A percentile compares a stretch with the other conserved stretches of the same genome.
Conservation (phyloP, 768 basidiomycete species). For the Pisolithus sp. region DNA sequence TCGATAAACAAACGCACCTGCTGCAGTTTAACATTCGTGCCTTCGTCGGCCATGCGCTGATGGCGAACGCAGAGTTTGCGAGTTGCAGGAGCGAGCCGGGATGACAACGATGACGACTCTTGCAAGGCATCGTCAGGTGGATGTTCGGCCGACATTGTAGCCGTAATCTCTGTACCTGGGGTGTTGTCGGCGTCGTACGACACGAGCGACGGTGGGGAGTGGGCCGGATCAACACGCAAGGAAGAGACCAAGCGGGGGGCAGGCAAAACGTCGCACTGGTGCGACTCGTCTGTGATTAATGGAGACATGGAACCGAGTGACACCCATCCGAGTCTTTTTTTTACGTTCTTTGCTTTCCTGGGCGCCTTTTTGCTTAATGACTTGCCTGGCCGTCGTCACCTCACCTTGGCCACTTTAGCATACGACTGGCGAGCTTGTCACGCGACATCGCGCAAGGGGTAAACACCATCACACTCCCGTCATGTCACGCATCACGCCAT, state of each 20-base stretch:
- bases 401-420: not conserved
- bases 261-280: conserved; percentile 70
- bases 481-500: conserved; percentile 6
- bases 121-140: conserved; percentile 2
- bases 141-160: conserved; percentile 3
- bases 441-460: conserved; percentile 30
- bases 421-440: conserved; percentile 17
- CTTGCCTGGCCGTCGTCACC: not conserved
- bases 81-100: conserved; percentile 34
- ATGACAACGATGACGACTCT: conserved; percentile 13
- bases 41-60: conserved; percentile 95
- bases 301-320: conserved; percentile 14
- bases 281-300: conserved; percentile 19
- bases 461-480: conserved; percentile 6
- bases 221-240: conserved; percentile 1
- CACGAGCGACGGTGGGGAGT: conserved; percentile 8
- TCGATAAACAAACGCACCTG: conserved; percentile 48
- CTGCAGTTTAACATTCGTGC: conserved; percentile 87
- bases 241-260: conserved; percentile 45
- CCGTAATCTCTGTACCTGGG: not conserved
- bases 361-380: not conserved
- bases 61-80: conserved; percentile 89
- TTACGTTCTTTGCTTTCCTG: not conserved
- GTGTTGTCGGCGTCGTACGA: conserved; percentile 1
- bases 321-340: not conserved